A percentile compares a stretch with the other conserved stretches of the same genome.
These are phyloP conservation scores for Blastobotrys mokoenaii DNA, from an alignment of 805 yeast genomes.

Conservation along the genomic window DNA sequence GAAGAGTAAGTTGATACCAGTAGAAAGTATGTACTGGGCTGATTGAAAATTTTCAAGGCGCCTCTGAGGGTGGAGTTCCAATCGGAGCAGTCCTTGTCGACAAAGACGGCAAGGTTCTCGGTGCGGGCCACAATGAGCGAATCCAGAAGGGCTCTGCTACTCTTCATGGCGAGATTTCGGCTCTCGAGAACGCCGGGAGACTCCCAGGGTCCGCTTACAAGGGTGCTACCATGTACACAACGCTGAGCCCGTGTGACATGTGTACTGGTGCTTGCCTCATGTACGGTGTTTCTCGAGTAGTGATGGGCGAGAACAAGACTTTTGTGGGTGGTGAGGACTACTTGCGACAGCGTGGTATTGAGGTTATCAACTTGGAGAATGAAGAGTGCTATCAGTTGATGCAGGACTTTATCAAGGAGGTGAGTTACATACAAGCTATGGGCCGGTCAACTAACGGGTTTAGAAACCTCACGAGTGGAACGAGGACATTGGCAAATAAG, in stretches of 20 bases:
- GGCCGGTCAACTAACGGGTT: neutral
- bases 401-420: conserved; percentile 61
- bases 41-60: conserved; percentile 34
- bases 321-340: conserved; percentile 79
- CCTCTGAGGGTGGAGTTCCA: conserved; percentile 84
- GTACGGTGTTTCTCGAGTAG: conserved; percentile 83
- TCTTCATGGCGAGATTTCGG: conserved; percentile 86
- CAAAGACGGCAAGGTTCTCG: conserved; percentile 72
- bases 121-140: conserved; percentile 86
- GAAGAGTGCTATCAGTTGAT: conserved; percentile 46
- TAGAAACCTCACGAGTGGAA: conserved; percentile 30
- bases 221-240: conserved; percentile 83
- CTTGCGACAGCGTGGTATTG: conserved; percentile 55
- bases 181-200: conserved; percentile 87
- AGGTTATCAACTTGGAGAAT: conserved; percentile 28
- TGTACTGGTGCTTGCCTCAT: conserved; percentile 88
- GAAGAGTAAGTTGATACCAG: conserved; percentile 14
- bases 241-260: conserved; percentile 91
- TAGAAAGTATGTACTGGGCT: neutral
- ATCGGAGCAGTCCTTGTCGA: conserved; percentile 71
- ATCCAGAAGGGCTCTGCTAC: conserved; percentile 78
- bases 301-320: conserved; percentile 79
- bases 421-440: conserved; percentile 20
- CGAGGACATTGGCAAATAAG: conserved; percentile 30
- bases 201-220: conserved; percentile 71